Conservation (phyloP, 1,139 yeast genomes). For the Protomyces inouyei region DNA sequence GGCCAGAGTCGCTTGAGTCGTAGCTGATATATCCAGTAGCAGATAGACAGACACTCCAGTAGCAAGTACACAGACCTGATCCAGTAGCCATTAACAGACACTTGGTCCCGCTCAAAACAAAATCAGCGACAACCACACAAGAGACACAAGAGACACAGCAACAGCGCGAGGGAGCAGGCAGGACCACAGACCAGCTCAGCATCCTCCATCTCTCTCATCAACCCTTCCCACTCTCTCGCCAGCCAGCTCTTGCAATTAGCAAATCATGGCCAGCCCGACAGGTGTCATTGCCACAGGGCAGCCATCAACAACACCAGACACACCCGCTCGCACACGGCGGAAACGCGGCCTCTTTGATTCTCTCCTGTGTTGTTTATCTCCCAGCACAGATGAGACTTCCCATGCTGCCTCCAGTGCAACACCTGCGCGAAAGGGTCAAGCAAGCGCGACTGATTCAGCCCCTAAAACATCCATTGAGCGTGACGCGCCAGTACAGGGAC, state of each 20-base stretch:
- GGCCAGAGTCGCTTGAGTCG: constrained; percentile 12
- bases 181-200: too few relatives aligned
- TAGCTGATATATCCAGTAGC: neutral
- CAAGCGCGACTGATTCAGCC: neutral
- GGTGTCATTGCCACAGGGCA: neutral
- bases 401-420: neutral
- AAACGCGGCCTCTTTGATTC: neutral
- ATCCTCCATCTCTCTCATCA: too few relatives aligned
- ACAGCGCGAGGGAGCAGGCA: neutral
- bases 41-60: too few relatives aligned
- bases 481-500: neutral
- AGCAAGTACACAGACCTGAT: neutral
- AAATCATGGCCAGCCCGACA: neutral
- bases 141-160: neutral
- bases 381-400: neutral
- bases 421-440: neutral
- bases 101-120: neutral
- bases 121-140: neutral
- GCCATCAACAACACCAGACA: neutral
- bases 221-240: too few relatives aligned
- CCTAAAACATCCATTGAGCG: neutral
- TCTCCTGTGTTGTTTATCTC: neutral
- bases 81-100: too few relatives aligned
- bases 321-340: neutral
- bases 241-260: neutral